A percentile compares a stretch with the other conserved stretches of the same genome.
Conservation (phyloP, 768 basidiomycete genomes). For the Boletus patriciae region DNA sequence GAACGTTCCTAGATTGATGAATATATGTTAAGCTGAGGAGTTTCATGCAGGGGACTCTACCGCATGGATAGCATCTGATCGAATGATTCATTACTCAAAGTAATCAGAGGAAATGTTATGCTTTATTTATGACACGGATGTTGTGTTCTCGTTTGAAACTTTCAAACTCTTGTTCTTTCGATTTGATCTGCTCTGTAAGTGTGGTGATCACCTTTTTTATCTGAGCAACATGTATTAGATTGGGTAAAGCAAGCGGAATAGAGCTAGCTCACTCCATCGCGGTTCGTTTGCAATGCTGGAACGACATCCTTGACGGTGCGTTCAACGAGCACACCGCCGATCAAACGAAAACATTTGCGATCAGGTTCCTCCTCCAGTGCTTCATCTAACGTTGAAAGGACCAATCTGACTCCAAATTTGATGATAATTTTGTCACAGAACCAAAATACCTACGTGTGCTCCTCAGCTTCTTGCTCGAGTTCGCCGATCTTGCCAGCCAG, state of each 20-base stretch:
- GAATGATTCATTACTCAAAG: neutral
- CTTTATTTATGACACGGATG: constrained; percentile 56
- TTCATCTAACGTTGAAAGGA: constrained; percentile 84
- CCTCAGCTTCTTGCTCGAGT: constrained; percentile 93
- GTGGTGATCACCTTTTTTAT: constrained; percentile 79
- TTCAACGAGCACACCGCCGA: constrained; percentile 95
- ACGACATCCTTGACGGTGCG: constrained; percentile 94
- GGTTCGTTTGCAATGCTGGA: constrained; percentile 86
- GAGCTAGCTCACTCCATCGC: constrained; percentile 66
- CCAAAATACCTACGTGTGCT: constrained; percentile 70
- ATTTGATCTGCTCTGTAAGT: constrained; percentile 84
- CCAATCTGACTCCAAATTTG: constrained; percentile 55
- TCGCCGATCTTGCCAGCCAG: constrained; percentile 94
- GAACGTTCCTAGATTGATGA: neutral
- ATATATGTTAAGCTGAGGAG: neutral
- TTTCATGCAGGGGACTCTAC: neutral
- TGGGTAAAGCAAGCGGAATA: neutral
- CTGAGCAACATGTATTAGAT: constrained; percentile 40
- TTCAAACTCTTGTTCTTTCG: constrained; percentile 83
- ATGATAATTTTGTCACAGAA: neutral
- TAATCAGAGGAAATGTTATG: constrained; percentile 18
- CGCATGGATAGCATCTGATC: neutral
- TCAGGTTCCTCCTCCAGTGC: constrained; percentile 78
- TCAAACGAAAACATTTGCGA: constrained; percentile 94
- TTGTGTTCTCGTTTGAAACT: constrained; percentile 75